Conservation (phyloP, 139 green algal genomes). For the Chlamydomonas urium region DNA sequence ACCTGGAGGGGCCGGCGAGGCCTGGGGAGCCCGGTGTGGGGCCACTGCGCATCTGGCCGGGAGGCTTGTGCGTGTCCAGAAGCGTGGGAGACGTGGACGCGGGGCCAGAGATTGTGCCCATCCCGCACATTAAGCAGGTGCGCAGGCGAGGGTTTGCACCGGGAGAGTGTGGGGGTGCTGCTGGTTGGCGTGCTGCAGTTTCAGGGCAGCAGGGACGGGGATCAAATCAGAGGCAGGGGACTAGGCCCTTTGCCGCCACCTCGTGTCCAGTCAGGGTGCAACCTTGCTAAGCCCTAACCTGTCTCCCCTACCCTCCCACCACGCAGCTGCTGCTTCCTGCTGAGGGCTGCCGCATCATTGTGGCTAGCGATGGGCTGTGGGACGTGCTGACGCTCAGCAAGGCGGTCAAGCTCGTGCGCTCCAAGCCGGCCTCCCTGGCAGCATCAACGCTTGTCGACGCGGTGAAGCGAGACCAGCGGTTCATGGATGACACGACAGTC, state of each 20-base stretch:
- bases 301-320: no score
- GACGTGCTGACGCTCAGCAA: slow-evolving; percentile 66
- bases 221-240: no score
- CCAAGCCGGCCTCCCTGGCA: slow-evolving; percentile 39
- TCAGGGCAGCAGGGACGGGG: not conserved
- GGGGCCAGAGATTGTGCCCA: slow-evolving; percentile 66
- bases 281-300: not conserved
- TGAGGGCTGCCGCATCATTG: slow-evolving; percentile 59
- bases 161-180: not conserved
- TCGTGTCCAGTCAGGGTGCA: no score
- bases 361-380: slow-evolving; percentile 87
- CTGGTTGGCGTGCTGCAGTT: not conserved
- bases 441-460: slow-evolving; percentile 25
- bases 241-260: no score
- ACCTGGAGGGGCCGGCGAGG: slow-evolving; percentile 58
- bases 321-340: slow-evolving; percentile 59
- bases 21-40: slow-evolving; percentile 68
- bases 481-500: slow-evolving; percentile 76
- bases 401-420: slow-evolving; percentile 37
- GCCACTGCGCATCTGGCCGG: slow-evolving; percentile 86
- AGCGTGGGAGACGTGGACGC: slow-evolving; percentile 87
- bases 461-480: slow-evolving; percentile 21
- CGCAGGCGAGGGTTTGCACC: not conserved
- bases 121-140: slow-evolving; percentile 84
- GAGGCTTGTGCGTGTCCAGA: slow-evolving; percentile 80